Evolutionary conservation across 306 rosid genomes (phyloP), one percentile per base, ranked within the genome.

Genomic region (Luffa acutangula): DNA sequence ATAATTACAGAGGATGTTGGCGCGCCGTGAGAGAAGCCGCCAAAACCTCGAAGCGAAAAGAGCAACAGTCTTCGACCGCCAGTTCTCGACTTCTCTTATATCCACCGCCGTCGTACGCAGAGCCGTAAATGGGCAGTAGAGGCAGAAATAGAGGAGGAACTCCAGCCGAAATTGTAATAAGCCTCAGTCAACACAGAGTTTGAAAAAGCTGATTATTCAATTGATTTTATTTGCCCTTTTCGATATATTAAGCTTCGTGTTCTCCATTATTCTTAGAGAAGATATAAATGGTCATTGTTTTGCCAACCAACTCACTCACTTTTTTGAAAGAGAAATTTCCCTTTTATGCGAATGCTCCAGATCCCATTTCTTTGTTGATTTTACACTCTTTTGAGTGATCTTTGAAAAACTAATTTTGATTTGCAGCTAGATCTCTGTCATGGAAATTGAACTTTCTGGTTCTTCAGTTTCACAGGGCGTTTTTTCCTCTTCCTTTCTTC

Each of bases 241-340:
- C 8, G 51, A 49, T 74, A 51, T 33, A 33, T 25, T 9, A 34
- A 15, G 82, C 97, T 80, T 95, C 51, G 99, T 60, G 82, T 90
- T 90, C 99, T 95, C 97, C 97, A 97, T 88, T 92, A 88, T 92
- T 93, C 84, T 88, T 87, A 97, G 97, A 91, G 97, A 51, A 69
- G 36, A 49, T 36, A 81, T 82, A 45, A 81, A 70, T 78, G 85
- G 83, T 78, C 81, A 64, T 88, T 53, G 86, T 79, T 83, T 82
- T 79, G 82, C 96, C 85, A 85, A 80, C 88, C 82, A 49, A 57
- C 83, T 85, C 76, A 70, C 77, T 85, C 52, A 80, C 77, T n/a
- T 11, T 39, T 37, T 75, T 75, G 41, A 5, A 59, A 18, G 11
- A 7, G 42, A 14, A 21, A 72, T 12, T 76, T 72, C 4, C n/a